A percentile compares a stretch with the other conserved stretches of the same genome.
Evolutionary conservation across 2,329 filamentous ascomycete species (phyloP).

Genomic region (Pleoardoris graminearum): DNA sequence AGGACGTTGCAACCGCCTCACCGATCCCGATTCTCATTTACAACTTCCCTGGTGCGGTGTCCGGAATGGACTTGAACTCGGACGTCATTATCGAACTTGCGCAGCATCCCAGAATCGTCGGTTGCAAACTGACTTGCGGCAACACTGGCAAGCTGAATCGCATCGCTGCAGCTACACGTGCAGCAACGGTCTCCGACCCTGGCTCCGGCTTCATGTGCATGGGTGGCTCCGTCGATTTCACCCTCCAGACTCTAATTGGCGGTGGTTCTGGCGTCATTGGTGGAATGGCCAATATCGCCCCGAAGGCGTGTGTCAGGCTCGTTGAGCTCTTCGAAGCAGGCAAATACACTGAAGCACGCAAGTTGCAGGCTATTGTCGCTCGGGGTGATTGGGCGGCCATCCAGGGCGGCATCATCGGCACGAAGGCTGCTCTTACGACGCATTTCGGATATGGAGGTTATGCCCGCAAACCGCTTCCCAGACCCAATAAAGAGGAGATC

Average conservation of each 20-base stretch:
- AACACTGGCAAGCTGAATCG: conserved; percentile 70
- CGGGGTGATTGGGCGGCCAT: conserved; percentile 71
- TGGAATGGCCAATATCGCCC: conserved; percentile 71
- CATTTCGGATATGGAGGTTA: conserved; percentile 68
- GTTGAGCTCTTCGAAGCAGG: conserved; percentile 64
- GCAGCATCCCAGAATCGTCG: conserved; percentile 67
- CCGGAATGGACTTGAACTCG: conserved; percentile 66
- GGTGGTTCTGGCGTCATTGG: conserved; percentile 73
- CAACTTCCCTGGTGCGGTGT: conserved; percentile 68
- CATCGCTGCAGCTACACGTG: conserved; percentile 57
- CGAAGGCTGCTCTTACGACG: conserved; percentile 66
- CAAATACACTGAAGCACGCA: conserved; percentile 61
- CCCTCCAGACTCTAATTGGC: conserved; percentile 68
- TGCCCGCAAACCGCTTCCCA: conserved; percentile 61
- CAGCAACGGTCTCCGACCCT: conserved; percentile 40
- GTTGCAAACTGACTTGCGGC: conserved; percentile 70
- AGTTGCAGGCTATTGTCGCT: conserved; percentile 67
- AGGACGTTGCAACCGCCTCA: conserved; percentile 63
- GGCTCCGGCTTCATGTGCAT: conserved; percentile 68
- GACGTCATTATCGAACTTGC: conserved; percentile 64
- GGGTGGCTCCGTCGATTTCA: conserved; percentile 75
- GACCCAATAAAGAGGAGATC: conserved; percentile 50
- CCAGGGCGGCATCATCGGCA: conserved; percentile 68
- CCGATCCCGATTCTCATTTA: conserved; percentile 70
- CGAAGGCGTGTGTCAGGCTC: conserved; percentile 66